Base-by-base conservation (phyloP, 257 asterid species). In the Jacaranda copaia region DNA sequence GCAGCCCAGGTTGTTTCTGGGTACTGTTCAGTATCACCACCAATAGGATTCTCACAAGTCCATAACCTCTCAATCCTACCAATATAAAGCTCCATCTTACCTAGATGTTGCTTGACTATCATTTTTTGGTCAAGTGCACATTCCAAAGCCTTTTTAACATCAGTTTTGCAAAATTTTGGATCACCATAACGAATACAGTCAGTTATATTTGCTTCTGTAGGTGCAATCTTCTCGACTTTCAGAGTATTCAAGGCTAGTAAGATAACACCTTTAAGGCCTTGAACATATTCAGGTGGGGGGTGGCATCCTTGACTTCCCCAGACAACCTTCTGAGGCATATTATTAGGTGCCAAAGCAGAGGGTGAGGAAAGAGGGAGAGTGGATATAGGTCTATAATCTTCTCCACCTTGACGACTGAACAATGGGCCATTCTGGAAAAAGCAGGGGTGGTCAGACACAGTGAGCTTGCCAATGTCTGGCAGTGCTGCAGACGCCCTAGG, bases 181-280 rank as follows among this genome's bases (percentile, higher is more conserved):
- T 87, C 80, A 66, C 90, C 94, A 81, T 80, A 87, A 51, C 85
- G 86, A n/a, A 85, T 81, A 53, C 89, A 89, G 68, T 81, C 77
- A 49, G 61, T 42, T 51, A 85, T 87, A 57, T 87, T 85, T 74
- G 73, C 85, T 84, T 87, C 88, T 10, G 81, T 84, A 4, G 94
- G 94, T 10, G 68, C 61, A 74, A 85, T 80, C 81, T 82, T 85
- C 86, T 89, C 92, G 46, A 73, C 70, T 79, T 81, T 84, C 57
- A 85, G 82, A 74, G 82, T 81, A 60, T 82, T 68, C 77, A 89
- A 78, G 7, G 89, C 87, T 63, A 84, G 83, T 43, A 85, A 51
- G 15, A 83, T 66, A 6, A 85, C 87, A 72, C 81, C 82, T 61
- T 80, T 73, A 69, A 76, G 86, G 73, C 86, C 82, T 57, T 80